Percentiles rank a stretch among this genome's conserved stretches.
Evolutionary conservation across 2,329 filamentous ascomycete species (phyloP).

Genomic region (Colletotrichum sp.): DNA sequence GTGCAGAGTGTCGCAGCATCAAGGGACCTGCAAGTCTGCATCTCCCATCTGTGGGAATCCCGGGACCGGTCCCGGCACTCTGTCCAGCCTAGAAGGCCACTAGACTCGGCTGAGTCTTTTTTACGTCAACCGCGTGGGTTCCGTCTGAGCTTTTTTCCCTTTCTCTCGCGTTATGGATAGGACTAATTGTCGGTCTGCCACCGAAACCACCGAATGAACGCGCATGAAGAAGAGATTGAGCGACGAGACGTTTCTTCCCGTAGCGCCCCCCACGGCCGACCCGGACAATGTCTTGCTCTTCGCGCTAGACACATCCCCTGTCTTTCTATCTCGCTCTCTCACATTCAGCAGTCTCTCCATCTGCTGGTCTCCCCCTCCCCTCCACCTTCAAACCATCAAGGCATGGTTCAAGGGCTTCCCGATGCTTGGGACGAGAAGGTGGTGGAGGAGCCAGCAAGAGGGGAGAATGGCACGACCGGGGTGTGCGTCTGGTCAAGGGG

Average conservation of each 20-base stretch:
- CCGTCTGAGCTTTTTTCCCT: slow-evolving; percentile 2
- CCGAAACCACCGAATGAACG: slow-evolving; percentile 12
- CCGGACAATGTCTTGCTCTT: slow-evolving; percentile 8
- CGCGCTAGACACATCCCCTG: slow-evolving; percentile 9
- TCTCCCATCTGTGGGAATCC: not conserved
- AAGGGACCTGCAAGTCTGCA: not conserved
- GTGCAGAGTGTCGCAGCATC: not conserved
- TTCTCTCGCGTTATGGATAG: slow-evolving; percentile 1
- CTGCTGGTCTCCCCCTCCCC: not conserved
- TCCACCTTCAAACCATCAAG: not conserved
- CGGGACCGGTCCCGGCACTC: slow-evolving; percentile 18
- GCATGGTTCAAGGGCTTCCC: not conserved
- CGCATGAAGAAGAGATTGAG: slow-evolving; percentile 1
- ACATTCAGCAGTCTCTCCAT: not conserved
- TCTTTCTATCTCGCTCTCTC: not conserved
- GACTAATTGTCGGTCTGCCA: slow-evolving; percentile 12
- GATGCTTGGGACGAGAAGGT: not conserved
- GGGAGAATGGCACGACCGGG: not conserved
- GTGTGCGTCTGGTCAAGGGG: not conserved
- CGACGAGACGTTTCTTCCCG: not conserved
- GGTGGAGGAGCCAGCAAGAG: not conserved
- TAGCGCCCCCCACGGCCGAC: slow-evolving; percentile 16
- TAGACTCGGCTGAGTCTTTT: slow-evolving; percentile 11
- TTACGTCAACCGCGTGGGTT: slow-evolving; percentile 20
- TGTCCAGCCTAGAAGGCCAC: slow-evolving; percentile 7